Base-by-base conservation (phyloP, 257 asterid species). In the Salvia splendens region DNA sequence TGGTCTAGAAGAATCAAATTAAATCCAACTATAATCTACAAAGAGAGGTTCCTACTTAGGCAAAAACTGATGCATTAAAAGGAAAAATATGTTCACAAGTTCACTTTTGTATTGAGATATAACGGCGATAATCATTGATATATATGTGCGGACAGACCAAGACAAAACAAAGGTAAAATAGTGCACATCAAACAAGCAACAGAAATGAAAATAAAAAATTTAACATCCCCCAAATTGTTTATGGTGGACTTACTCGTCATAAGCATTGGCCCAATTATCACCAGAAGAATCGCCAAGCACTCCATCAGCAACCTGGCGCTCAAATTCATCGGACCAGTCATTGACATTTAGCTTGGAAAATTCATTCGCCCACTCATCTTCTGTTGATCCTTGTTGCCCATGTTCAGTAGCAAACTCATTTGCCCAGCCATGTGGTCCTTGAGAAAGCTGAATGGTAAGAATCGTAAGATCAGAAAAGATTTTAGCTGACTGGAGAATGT, bases 321-420 rank as follows among this genome's bases (percentile, higher is more conserved):
- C 96, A 75, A 94, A 94, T 75, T 91, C 98, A 38, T 94, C 96
- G 0, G 96, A 83, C 99, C 98, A 91, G 76, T 89, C 96, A 70
- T 87, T 78, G 68, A 94, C 99, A 50, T 87, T 86, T 64, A 94
- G 76, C 75, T 91, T 94, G 11, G 99, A 94, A 83, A 94, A 94
- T 70, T 94, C 98, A 75, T 79, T 73, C 60, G 74, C 98, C 99
- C 99, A 94, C 77, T 84, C 93, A 73, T 91, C 85, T 74, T 85
- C 88, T 65, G 58, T 78, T 32, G 75, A 63, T 75, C 85, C 94
- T 65, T 74, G 85, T 61, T 67, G 80, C 82, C 72, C 79, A n/a
- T 68, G 90, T 72, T 81, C 86, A 77, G 89, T 78, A 70, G 92
- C 76, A 85, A 86, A 94, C 81, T 94, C 97, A 72, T 82, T 82